phyloP scores from a whole-genome alignment of 2,329 filamentous ascomycete species.

The Exophiala mesophila region DNA sequence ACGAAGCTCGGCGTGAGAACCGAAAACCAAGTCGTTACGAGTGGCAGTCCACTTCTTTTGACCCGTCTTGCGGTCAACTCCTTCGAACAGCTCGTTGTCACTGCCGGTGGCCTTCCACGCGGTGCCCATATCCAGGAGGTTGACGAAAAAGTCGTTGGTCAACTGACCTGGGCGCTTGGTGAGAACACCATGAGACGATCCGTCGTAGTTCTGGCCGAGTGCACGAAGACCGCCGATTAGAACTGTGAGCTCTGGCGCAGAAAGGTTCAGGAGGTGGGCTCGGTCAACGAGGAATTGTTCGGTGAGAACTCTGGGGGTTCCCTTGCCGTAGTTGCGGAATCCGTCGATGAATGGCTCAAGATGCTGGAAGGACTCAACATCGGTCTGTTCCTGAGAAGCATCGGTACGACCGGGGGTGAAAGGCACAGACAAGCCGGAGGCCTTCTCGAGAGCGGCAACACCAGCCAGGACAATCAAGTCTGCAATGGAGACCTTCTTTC shows the following conservation, averaged over 20 bases:
- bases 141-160: constrained; percentile 78
- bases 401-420: constrained; percentile 71
- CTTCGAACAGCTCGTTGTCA: constrained; percentile 57
- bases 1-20: constrained; percentile 68
- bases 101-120: constrained; percentile 55
- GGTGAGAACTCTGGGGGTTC: constrained; percentile 54
- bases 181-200: constrained; percentile 62
- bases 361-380: constrained; percentile 57
- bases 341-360: constrained; percentile 68
- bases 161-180: constrained; percentile 63
- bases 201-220: constrained; percentile 66
- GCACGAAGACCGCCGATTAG: constrained; percentile 68
- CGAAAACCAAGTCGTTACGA: constrained; percentile 65
- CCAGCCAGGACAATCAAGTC: constrained; percentile 75
- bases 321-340: constrained; percentile 73
- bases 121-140: constrained; percentile 64
- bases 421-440: constrained; percentile 59
- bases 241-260: constrained; percentile 65
- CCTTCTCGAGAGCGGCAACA: constrained; percentile 66
- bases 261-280: constrained; percentile 65
- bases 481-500: constrained; percentile 72
- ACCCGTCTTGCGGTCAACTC: constrained; percentile 61
- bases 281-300: constrained; percentile 69
- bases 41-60: constrained; percentile 64
- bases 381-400: constrained; percentile 67